Evolutionary conservation across 495 filamentous ascomycete species (phyloP), one percentile per base, ranked within the genome.

Genomic region (Hamigera avellanea): DNA sequence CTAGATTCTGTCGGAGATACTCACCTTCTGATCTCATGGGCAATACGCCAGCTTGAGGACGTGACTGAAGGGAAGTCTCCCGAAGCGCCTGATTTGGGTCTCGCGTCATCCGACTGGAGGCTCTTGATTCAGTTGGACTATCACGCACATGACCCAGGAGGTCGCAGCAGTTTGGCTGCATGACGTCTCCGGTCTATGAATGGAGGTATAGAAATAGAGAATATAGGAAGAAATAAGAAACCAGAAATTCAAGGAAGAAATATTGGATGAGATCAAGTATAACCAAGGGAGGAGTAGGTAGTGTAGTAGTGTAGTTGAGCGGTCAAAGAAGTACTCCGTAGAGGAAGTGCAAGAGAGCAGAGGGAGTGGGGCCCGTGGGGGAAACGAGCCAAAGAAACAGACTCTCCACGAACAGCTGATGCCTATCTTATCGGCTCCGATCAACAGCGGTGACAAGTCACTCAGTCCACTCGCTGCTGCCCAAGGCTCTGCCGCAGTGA

Each of bases 21-120:
- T 39, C 56, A 68, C 64, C 64, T 56, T 68, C 64, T 48, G 64
- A 66, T 59, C 64, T 62, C 53, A 61, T 60, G 53, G 57, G 46
- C 8, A 36, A 45, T 30, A 44, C 51, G 57, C 52, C 52, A 26
- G 60, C 59, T 42, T 52, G 47, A 18, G 45, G 44, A 37, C 54
- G 59, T 47, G 57, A 50, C 57, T 56, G 56, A 40, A 52, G 50
- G 43, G 32, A 32, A 37, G 50, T 47, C 44, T 57, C 54, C 40
- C 48, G 42, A 33, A 34, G 46, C 52, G 52, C 45, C 43, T 61
- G 61, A 48, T 43, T 42, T 37, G 42, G 43, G 51, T 62, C 63
- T 39, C 56, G 56, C 49, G 59, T 63, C 61, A 62, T 42, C 50
- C 53, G 55, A 49, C 53, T 51, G 45, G 53, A 46, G 37, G 54